Percentiles rank a stretch among this genome's conserved stretches.
phyloP scores from a whole-genome alignment of 1,284 basidiomycete genomes.

The Leccinum fallax region DNA sequence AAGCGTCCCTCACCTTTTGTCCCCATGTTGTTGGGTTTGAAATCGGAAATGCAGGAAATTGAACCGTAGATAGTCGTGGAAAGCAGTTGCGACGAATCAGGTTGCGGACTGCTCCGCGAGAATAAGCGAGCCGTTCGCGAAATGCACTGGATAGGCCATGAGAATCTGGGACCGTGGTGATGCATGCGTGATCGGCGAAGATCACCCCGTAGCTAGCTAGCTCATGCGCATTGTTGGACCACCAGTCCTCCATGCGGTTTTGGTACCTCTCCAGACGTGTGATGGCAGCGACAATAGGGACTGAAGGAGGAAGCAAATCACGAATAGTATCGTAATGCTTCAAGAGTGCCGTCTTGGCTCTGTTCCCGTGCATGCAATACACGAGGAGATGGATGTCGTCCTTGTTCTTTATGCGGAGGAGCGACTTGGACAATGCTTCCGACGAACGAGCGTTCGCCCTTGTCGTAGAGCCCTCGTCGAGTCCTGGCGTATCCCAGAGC shows the following conservation, averaged over 20 bases:
- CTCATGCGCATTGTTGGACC: conserved; percentile 21
- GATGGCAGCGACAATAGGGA: conserved; percentile 27
- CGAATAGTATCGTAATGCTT: conserved; percentile 25
- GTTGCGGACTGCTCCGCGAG: conserved; percentile 12
- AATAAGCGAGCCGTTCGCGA: conserved; percentile 16
- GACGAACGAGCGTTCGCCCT: conserved; percentile 5
- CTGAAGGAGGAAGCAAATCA: conserved; percentile 5
- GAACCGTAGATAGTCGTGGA: conserved; percentile 1
- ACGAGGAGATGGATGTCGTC: conserved; percentile 25
- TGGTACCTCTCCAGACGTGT: conserved; percentile 30
- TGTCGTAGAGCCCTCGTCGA: conserved; percentile 15
- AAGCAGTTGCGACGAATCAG: conserved; percentile 15
- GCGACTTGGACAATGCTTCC: conserved; percentile 8
- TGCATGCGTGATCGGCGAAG: conserved; percentile 28
- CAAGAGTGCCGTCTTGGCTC: conserved; percentile 15
- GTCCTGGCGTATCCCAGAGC: conserved; percentile 26
- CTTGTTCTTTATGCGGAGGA: conserved; percentile 7
- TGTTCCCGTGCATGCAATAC: conserved; percentile 23
- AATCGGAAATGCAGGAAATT: conserved; percentile 11
- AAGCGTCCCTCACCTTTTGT: conserved; percentile 5
- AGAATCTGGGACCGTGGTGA: conserved; percentile 25
- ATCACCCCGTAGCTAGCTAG: conserved; percentile 17
- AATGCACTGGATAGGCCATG: conserved; percentile 7
- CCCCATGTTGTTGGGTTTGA: not conserved
- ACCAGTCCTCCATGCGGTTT: conserved; percentile 33